phyloP scores from a whole-genome alignment of 192 early-diverging fungal species.

The Polychytrium aggregatum region DNA sequence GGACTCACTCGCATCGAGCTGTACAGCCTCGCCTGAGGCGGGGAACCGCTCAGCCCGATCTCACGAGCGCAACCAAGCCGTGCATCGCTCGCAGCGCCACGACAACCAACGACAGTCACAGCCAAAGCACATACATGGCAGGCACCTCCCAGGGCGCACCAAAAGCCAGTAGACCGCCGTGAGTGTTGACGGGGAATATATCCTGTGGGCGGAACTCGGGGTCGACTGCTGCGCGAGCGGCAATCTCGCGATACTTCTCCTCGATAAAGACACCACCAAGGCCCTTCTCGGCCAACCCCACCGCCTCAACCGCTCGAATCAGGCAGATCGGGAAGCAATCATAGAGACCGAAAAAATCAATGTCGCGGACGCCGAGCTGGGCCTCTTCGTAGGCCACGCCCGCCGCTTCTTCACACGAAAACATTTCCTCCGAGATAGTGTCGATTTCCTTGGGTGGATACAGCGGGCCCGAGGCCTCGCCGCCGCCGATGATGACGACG shows the following conservation, averaged over 20 bases:
- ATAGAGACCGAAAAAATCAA: constrained; percentile 35
- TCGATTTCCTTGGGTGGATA: constrained; percentile 20
- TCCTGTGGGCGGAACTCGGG: constrained; percentile 25
- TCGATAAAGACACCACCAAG: constrained; percentile 26
- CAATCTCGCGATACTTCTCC: constrained; percentile 23
- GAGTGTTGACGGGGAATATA: constrained; percentile 31
- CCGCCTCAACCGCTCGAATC: constrained; percentile 32
- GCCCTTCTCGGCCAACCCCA: constrained; percentile 30
- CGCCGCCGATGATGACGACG: constrained; percentile 25
- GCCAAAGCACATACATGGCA: constrained; percentile 22
- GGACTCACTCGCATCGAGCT: no score
- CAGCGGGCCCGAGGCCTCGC: constrained; percentile 29
- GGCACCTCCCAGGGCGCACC: constrained; percentile 40
- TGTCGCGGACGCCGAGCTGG: constrained; percentile 27
- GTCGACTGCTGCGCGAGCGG: constrained; percentile 3
- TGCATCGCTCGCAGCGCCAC: no score
- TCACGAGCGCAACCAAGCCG: no score
- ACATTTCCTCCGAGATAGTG: constrained; percentile 22
- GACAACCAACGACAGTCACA: neutral
- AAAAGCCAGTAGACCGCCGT: constrained; percentile 33
- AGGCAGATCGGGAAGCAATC: constrained; percentile 38
- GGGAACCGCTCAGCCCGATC: no score
- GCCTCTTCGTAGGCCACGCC: constrained; percentile 30
- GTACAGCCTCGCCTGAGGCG: no score
- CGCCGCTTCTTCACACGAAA: constrained; percentile 30